Evolutionary conservation across 1,139 yeast genomes (phyloP).

Genomic region (Wickerhamomyces sp.): DNA sequence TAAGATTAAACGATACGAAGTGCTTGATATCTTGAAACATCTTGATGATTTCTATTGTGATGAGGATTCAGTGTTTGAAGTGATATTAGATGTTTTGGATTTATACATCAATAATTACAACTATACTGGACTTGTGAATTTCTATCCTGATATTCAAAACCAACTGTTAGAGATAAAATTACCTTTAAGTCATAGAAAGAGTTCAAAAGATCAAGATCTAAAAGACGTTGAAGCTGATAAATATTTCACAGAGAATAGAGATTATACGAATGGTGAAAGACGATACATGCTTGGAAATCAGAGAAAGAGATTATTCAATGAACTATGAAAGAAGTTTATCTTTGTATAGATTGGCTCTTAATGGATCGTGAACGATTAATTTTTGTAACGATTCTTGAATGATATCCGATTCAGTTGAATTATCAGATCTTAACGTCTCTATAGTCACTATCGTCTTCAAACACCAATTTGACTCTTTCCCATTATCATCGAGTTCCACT

Average conservation of each 20-base stretch:
- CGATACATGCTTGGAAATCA: conserved; percentile 52
- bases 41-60: conserved; percentile 11
- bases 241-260: conserved; percentile 26
- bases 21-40: conserved; percentile 1
- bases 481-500: conserved; percentile 54
- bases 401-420: conserved; percentile 14
- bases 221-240: conserved; percentile 23
- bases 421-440: conserved; percentile 24
- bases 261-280: conserved; percentile 31
- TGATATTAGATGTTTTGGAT: conserved; percentile 56
- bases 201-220: conserved; percentile 28
- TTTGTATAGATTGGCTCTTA: conserved; percentile 60
- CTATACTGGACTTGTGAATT: conserved; percentile 33
- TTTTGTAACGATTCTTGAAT: conserved; percentile 32
- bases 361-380: conserved; percentile 60
- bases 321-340: conserved; percentile 10
- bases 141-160: conserved; percentile 24
- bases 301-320: conserved; percentile 36
- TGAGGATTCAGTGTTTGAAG: conserved; percentile 50
- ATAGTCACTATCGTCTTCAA: conserved; percentile 48
- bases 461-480: conserved; percentile 64
- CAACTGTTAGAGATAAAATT: conserved; percentile 47
- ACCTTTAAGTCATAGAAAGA: conserved; percentile 38
- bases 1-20: conserved; percentile 27
- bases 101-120: conserved; percentile 51